Evolutionary conservation across 148 eudicot species (phyloP).

Genomic region (Rhododendron ovatum): DNA sequence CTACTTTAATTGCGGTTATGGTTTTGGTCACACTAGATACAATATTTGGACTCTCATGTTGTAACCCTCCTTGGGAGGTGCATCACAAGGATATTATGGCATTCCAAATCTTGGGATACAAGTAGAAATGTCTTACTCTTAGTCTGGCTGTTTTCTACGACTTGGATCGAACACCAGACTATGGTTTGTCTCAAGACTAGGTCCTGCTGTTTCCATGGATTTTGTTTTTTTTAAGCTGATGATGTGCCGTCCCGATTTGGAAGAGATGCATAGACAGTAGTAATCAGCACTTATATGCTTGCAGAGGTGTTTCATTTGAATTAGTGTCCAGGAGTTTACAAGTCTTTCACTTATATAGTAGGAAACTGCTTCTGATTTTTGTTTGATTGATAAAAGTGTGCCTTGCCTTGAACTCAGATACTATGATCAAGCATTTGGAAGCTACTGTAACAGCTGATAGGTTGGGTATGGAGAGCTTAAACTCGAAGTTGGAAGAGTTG

Average conservation of each 20-base stretch:
- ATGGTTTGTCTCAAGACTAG: neutral
- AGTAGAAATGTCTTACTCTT: neutral
- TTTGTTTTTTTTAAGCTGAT: neutral
- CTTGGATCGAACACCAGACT: neutral
- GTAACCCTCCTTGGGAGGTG: neutral
- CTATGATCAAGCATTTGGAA: conserved; percentile 52
- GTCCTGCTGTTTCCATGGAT: neutral
- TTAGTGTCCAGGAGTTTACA: neutral
- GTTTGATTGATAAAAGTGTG: neutral
- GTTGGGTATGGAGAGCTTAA: conserved; percentile 46
- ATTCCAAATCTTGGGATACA: neutral
- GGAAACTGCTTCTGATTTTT: neutral
- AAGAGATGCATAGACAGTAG: neutral
- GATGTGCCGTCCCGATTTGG: neutral
- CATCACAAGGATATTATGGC: neutral
- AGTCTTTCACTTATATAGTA: neutral
- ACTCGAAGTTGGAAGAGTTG: conserved; percentile 45
- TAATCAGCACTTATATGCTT: neutral
- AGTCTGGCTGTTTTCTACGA: neutral
- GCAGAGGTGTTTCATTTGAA: neutral
- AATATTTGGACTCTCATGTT: neutral
- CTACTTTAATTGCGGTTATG: neutral
- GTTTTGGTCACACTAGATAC: neutral
- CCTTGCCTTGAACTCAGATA: conserved; percentile 48
- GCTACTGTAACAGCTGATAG: conserved; percentile 43